A percentile compares a stretch with the other conserved stretches of the same genome.
Conservation (phyloP, 2,329 filamentous ascomycete genomes). For the Trichoderma afroharzianum region DNA sequence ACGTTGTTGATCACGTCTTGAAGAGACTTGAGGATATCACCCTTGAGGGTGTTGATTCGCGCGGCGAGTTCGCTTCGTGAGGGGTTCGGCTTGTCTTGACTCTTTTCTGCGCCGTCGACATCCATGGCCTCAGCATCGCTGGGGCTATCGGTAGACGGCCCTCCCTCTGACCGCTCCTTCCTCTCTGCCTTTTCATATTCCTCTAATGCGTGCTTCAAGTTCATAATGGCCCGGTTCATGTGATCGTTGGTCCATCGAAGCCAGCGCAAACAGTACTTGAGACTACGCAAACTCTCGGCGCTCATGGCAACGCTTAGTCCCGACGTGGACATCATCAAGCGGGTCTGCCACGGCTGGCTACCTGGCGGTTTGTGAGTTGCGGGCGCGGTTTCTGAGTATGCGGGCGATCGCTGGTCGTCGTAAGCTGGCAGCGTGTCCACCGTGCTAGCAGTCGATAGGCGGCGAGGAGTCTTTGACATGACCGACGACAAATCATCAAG, state of each 20-base stretch:
- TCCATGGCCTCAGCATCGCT: conserved; percentile 1
- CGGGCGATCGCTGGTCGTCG: conserved; percentile 71
- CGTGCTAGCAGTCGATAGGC: conserved; percentile 62
- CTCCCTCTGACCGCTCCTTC: conserved; percentile 14
- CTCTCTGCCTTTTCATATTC: conserved; percentile 62
- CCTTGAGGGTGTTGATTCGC: conserved; percentile 63
- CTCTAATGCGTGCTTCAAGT: conserved; percentile 71
- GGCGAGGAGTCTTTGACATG: conserved; percentile 38
- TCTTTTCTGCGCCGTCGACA: conserved; percentile 9
- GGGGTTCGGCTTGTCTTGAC: conserved; percentile 26
- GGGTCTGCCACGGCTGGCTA: conserved; percentile 66
- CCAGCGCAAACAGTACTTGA: conserved; percentile 81
- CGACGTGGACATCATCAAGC: conserved; percentile 84
- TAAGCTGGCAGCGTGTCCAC: conserved; percentile 79
- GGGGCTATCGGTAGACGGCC: not conserved
- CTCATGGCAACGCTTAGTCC: conserved; percentile 89
- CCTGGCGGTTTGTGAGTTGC: conserved; percentile 31
- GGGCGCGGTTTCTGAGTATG: conserved; percentile 60
- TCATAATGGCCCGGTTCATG: conserved; percentile 70
- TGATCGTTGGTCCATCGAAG: conserved; percentile 78
- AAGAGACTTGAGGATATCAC: conserved; percentile 72
- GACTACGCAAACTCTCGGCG: conserved; percentile 75
- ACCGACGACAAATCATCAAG: conserved; percentile 27
- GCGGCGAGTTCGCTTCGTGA: conserved; percentile 48
- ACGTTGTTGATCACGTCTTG: conserved; percentile 81